Conservation (phyloP, 2,329 filamentous ascomycete species). For the Arachnomyces sp. region DNA sequence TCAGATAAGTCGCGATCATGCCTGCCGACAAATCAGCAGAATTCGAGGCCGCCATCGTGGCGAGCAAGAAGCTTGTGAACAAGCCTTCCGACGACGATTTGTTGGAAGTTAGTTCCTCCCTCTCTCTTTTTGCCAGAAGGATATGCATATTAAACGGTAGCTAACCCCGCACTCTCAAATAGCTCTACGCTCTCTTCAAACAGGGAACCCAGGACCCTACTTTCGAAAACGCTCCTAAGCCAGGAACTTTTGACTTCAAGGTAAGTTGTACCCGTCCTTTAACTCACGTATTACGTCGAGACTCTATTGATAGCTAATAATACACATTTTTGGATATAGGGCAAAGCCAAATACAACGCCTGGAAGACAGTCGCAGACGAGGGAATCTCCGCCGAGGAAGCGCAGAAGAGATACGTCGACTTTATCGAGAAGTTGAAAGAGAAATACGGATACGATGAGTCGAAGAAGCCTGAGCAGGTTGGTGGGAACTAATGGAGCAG, state of each 20-base stretch:
- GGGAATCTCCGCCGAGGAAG: conserved; percentile 54
- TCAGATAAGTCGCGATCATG: conserved; percentile 4
- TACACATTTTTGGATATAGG: conserved; percentile 40
- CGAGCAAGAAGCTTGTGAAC: conserved; percentile 26
- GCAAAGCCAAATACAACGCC: conserved; percentile 70
- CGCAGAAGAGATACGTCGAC: conserved; percentile 69
- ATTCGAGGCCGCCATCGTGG: conserved; percentile 26
- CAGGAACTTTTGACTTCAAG: conserved; percentile 33
- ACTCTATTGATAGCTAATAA: conserved; percentile 9
- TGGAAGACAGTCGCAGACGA: conserved; percentile 67
- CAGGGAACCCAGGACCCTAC: conserved; percentile 24
- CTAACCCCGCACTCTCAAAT: conserved; percentile 5
- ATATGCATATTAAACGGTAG: conserved; percentile 16
- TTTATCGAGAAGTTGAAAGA: conserved; percentile 65
- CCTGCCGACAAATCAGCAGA: conserved; percentile 15
- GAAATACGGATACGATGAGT: conserved; percentile 46
- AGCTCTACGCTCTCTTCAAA: conserved; percentile 37
- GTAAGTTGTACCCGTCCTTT: conserved; percentile 23
- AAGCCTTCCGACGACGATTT: conserved; percentile 30
- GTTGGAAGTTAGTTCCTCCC: conserved; percentile 21
- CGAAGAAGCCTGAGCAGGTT: conserved; percentile 14
- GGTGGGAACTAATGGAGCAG: conserved; percentile 12
- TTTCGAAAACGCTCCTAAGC: conserved; percentile 21
- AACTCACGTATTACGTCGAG: conserved; percentile 16
- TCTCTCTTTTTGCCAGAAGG: conserved; percentile 8